Percentiles rank a stretch among this genome's conserved stretches.
phyloP scores from a whole-genome alignment of 148 eudicot species.

The Rhododendron ovatum region DNA sequence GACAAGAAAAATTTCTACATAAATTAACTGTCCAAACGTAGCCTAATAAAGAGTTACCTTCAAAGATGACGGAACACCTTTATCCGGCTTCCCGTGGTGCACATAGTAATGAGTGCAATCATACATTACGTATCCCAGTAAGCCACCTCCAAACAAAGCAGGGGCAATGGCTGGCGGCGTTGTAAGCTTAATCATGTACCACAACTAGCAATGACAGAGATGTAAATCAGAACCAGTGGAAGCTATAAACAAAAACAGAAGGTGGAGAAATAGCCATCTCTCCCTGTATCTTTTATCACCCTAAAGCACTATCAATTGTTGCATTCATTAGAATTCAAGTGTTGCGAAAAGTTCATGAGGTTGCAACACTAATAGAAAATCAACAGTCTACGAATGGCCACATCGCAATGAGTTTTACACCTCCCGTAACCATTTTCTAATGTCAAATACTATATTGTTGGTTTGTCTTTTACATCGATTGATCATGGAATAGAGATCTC shows the following conservation, averaged over 20 bases:
- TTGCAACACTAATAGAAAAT: not conserved
- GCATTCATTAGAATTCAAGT: not conserved
- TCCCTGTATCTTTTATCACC: not conserved
- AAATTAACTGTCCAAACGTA: not conserved
- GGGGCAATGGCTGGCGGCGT: slow-evolving; percentile 68
- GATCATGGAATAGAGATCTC: not conserved
- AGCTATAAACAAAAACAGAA: not conserved
- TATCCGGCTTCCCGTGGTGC: slow-evolving; percentile 89
- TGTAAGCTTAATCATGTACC: slow-evolving; percentile 49
- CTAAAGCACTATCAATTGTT: not conserved
- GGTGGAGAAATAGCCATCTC: not conserved
- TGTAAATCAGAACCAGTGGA: not conserved
- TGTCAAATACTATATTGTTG: not conserved
- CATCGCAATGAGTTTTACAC: not conserved
- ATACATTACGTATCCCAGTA: slow-evolving; percentile 82
- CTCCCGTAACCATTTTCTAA: not conserved
- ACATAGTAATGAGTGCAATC: slow-evolving; percentile 92
- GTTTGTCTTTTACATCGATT: not conserved
- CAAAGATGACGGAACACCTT: slow-evolving; percentile 47
- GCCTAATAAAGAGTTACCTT: slow-evolving; percentile 47
- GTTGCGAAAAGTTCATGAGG: not conserved
- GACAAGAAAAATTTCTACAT: not conserved
- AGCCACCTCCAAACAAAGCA: slow-evolving; percentile 78
- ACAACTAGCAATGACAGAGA: slow-evolving; percentile 46
- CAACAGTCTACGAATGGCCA: not conserved